Conservation (phyloP, 495 filamentous ascomycete species). For the Penicillium samsonianum region DNA sequence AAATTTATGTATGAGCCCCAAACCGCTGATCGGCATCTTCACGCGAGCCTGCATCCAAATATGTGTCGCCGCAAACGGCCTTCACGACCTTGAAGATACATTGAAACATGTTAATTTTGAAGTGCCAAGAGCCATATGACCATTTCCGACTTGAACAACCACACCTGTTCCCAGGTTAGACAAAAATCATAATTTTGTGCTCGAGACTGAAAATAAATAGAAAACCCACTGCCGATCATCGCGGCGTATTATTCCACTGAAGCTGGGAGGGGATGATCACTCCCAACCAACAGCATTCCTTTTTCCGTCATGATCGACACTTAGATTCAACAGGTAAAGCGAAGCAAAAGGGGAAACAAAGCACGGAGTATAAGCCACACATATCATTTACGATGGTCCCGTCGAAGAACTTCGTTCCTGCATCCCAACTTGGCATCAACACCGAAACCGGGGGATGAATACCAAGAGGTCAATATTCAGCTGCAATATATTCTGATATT, state of each 20-base stretch:
- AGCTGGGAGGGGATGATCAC: conserved; percentile 12
- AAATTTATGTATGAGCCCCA: conserved; percentile 9
- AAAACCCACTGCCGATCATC: conserved; percentile 14
- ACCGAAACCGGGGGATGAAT: not conserved
- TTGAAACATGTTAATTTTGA: not conserved
- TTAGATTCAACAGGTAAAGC: not conserved
- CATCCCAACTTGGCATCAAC: not conserved
- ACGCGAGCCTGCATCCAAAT: conserved; percentile 9
- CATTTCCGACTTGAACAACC: not conserved
- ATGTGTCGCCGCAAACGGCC: conserved; percentile 14
- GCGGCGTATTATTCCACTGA: conserved; percentile 4
- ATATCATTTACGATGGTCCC: not conserved
- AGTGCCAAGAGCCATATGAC: not conserved
- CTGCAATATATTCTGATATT: not conserved
- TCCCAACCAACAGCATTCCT: conserved; percentile 17
- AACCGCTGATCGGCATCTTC: conserved; percentile 8
- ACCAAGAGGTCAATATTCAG: not conserved
- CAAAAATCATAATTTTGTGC: conserved; percentile 5
- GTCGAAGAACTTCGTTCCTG: conserved; percentile 1
- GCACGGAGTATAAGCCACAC: not conserved
- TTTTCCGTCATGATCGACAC: conserved; percentile 19
- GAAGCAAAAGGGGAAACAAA: not conserved
- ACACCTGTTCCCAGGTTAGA: not conserved
- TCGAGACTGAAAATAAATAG: not conserved
- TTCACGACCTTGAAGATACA: not conserved